Conservation (phyloP, 352 stramenopile genomes). For the Phytophthora pseudosyringae region DNA sequence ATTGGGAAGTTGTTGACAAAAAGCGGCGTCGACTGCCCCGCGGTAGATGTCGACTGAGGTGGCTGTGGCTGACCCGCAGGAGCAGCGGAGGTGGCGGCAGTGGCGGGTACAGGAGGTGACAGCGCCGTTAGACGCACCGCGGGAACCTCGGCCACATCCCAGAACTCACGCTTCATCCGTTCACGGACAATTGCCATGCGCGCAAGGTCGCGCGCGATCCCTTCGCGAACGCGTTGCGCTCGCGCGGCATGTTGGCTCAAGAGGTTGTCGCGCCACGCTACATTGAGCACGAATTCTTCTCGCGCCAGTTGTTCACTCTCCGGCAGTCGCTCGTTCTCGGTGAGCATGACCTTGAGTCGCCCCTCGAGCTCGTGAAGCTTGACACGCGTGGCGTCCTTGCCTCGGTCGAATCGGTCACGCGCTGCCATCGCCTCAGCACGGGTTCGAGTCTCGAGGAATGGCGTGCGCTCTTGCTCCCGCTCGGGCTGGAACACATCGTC, state of each 20-base stretch:
- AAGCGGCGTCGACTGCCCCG: constrained; percentile 17
- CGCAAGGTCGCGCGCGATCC: constrained; percentile 74
- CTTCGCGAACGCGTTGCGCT: constrained; percentile 65
- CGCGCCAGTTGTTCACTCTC: constrained; percentile 75
- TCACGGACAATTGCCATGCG: constrained; percentile 81
- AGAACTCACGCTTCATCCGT: constrained; percentile 92
- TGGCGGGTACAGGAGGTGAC: constrained; percentile 5
- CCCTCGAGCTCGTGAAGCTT: constrained; percentile 69
- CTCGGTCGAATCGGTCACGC: constrained; percentile 65
- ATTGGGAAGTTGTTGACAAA: constrained; percentile 90
- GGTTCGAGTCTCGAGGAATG: constrained; percentile 51
- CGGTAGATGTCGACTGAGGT: constrained; percentile 3
- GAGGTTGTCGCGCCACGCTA: constrained; percentile 69
- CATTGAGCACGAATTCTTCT: constrained; percentile 92
- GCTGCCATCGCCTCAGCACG: constrained; percentile 44
- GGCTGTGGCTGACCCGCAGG: not conserved
- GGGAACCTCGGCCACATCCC: constrained; percentile 82
- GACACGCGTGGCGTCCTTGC: constrained; percentile 71
- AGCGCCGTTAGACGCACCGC: constrained; percentile 70
- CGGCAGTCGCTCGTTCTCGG: constrained; percentile 71
- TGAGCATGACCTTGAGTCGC: constrained; percentile 71
- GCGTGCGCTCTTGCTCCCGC: constrained; percentile 37
- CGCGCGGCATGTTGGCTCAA: constrained; percentile 55
- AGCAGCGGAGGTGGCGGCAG: not conserved
- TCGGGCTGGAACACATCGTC: constrained; percentile 66